A percentile compares a stretch with the other conserved stretches of the same genome.
These are phyloP conservation scores for Mortierella sp. DNA, from an alignment of 371 early-diverging fungal genomes.

Conservation along the genomic window DNA sequence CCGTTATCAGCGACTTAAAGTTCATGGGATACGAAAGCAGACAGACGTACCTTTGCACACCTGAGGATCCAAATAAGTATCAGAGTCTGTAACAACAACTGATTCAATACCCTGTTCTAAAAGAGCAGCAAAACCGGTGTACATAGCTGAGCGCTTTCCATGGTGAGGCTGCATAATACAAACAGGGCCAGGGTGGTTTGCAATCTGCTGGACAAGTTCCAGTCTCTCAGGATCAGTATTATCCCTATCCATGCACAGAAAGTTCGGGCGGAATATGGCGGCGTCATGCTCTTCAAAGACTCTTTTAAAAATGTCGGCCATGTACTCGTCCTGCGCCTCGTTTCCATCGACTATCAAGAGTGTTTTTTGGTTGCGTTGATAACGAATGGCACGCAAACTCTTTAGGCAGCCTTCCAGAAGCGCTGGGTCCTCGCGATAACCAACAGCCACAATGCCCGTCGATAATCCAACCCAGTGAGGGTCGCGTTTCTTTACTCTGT, in stretches of 20 bases:
- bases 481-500: conserved; percentile 34
- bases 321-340: conserved; percentile 68
- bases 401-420: conserved; percentile 69
- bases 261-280: conserved; percentile 59
- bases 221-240: conserved; percentile 37
- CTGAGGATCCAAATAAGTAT: conserved; percentile 70
- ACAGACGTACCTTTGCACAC: conserved; percentile 51
- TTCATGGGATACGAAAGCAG: neutral
- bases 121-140: conserved; percentile 70
- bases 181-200: conserved; percentile 61
- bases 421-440: conserved; percentile 73
- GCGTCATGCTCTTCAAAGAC: conserved; percentile 64
- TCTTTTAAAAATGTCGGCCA: conserved; percentile 69
- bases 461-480: conserved; percentile 34
- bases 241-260: conserved; percentile 57
- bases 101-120: conserved; percentile 69
- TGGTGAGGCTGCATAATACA: conserved; percentile 72
- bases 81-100: conserved; percentile 75
- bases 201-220: conserved; percentile 47
- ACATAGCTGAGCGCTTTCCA: conserved; percentile 78
- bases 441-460: conserved; percentile 69
- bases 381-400: conserved; percentile 64
- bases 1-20: neutral
- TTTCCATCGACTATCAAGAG: conserved; percentile 74
- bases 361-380: conserved; percentile 65